These are phyloP conservation scores for Neckera pumila DNA, from an alignment of 225 moss, liverwort and hornwort species.

Conservation along the genomic window DNA sequence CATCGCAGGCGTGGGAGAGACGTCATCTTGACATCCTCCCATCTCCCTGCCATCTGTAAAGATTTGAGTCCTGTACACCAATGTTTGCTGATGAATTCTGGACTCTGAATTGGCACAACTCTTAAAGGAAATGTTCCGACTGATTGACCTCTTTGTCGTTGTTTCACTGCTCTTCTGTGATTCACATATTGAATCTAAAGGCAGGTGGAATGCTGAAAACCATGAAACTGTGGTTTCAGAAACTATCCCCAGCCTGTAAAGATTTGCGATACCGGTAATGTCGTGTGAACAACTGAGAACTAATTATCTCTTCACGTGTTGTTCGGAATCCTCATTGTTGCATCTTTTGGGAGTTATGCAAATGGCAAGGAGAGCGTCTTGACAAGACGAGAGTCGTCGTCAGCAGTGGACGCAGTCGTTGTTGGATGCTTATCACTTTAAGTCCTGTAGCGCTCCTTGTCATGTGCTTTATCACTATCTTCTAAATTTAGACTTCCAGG, in stretches of 20 bases:
- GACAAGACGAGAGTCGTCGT: not conserved
- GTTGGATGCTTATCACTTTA: constrained; percentile 7
- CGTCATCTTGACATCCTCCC: not conserved
- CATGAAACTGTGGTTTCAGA: too few relatives aligned
- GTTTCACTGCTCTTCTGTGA: not conserved
- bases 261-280: not conserved
- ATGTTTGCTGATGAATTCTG: not conserved
- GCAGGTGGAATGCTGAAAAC: not conserved
- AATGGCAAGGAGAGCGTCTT: not conserved
- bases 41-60: not conserved
- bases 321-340: not conserved
- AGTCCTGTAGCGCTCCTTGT: constrained; percentile 1
- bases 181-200: not conserved
- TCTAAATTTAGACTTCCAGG: not conserved
- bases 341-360: not conserved
- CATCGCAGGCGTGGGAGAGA: not conserved
- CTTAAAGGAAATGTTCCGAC: not conserved
- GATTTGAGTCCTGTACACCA: not conserved
- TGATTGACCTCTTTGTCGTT: not conserved
- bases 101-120: not conserved
- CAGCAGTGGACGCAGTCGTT: constrained; percentile 3
- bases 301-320: not conserved
- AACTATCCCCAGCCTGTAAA: not conserved
- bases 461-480: not conserved
- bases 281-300: not conserved